Percentiles rank a stretch among this genome's conserved stretches.
Conservation (phyloP, 768 basidiomycete genomes). For the Lactarius tabidus region DNA sequence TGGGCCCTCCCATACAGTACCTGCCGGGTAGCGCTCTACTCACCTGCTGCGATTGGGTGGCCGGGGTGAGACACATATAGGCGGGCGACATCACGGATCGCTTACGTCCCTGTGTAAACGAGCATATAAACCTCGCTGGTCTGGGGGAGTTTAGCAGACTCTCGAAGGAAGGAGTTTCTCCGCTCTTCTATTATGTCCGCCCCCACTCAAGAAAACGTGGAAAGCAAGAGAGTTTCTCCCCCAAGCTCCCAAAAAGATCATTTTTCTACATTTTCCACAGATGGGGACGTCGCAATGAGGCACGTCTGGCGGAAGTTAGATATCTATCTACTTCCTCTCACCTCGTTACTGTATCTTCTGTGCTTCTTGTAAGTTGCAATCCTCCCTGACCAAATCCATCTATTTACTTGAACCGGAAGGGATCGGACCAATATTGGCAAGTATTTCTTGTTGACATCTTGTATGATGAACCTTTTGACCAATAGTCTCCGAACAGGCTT, state of each 20-base stretch:
- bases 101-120: neutral
- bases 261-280: neutral
- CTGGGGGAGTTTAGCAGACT: neutral
- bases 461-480: too few species aligned
- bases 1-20: neutral
- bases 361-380: conserved; percentile 23
- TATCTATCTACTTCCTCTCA: conserved; percentile 12
- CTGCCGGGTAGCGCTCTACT: neutral
- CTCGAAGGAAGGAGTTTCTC: neutral
- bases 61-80: neutral
- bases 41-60: neutral
- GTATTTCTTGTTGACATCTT: neutral
- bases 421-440: conserved; percentile 26
- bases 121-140: neutral
- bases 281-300: neutral
- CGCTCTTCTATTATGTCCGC: neutral
- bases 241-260: neutral
- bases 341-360: conserved; percentile 23
- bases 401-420: conserved; percentile 5
- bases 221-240: neutral
- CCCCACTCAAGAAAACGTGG: neutral
- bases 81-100: neutral
- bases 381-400: neutral
- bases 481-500: conserved; percentile 13
- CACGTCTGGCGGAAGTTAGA: conserved; percentile 23